phyloP scores from a whole-genome alignment of 2,329 filamentous ascomycete genomes.

The Ophiostoma fasciatum region DNA sequence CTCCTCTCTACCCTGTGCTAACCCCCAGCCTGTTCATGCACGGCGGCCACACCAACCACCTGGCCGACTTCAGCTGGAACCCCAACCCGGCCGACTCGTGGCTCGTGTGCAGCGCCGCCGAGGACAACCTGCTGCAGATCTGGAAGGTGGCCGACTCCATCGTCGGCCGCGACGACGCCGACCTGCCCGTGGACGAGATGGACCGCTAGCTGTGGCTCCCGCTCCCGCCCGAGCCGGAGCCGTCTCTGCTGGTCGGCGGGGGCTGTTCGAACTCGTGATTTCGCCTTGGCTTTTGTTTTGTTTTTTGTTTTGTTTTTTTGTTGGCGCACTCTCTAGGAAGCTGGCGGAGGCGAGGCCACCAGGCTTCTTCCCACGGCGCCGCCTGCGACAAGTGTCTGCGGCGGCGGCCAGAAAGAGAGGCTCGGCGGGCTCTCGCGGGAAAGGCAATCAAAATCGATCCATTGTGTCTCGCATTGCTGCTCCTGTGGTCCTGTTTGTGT shows the following conservation, averaged over 20 bases:
- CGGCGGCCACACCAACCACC: conserved; percentile 90
- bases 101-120: conserved; percentile 88
- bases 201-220: conserved; percentile 38
- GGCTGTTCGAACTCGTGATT: neutral
- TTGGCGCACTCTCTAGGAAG: no score
- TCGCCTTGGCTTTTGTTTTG: neutral
- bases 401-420: no score
- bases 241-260: no score
- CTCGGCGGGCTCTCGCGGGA: no score
- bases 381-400: no score
- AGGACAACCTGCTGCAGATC: conserved; percentile 92
- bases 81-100: conserved; percentile 86
- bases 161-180: conserved; percentile 60
- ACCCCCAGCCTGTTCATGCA: conserved; percentile 79
- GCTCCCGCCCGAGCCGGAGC: no score
- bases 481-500: no score
- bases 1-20: conserved; percentile 8
- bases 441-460: no score
- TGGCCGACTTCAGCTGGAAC: conserved; percentile 98
- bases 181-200: conserved; percentile 63
- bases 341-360: no score
- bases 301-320: neutral
- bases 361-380: no score
- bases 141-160: conserved; percentile 80
- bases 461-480: no score